Evolutionary conservation across 2,329 filamentous ascomycete species (phyloP), one percentile per base, ranked within the genome.

Genomic region (Fusarium sp.): DNA sequence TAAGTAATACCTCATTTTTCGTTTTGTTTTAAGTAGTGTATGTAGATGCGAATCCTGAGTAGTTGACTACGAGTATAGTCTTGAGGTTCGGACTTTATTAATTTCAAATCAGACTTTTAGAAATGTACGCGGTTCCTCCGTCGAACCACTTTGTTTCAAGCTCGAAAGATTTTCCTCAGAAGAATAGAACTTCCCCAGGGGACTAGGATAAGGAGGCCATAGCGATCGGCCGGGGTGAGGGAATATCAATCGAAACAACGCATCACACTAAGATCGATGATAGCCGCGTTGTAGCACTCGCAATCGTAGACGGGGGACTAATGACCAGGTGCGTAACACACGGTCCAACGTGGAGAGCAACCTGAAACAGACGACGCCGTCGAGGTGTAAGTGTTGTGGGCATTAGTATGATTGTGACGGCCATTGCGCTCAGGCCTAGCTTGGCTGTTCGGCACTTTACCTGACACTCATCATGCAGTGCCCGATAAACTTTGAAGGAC

Each of bases 311-410:
- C 13, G 31, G 20, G 39, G 26, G 31, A 39, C 33, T 33, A 66
- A 44, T 30, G 30, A 35, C 35, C 39, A 39, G 48, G 45, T 50
- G 65, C 51, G 63, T 71, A 64, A 61, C 72, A 75, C 71, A 76
- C 65, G 65, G 65, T 65, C 63, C 68, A 72, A 74, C 61, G 60
- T 57, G 69, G 68, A 77, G 64, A 73, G 58, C 61, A 59, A 76
- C 75, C 75, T 77, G 75, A 77, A 77, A 77, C 75, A 63, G 60
- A 68, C 57, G 65, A 75, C 62, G 65, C 65, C 58, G 66, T 74
- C 65, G 36, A 58, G 42, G 55, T 65, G 57, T 53, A 65, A 72
- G 61, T 48, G 38, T n/a, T 65, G 44, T 41, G 50, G 61, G 59
- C 44, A 67, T 56, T 57, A 35, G 55, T 39, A 58, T 70, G 47